Percentiles rank a stretch among this genome's conserved stretches.
Evolutionary conservation across 139 green algal genomes (phyloP).

Genomic region (Closterium sp.): DNA sequence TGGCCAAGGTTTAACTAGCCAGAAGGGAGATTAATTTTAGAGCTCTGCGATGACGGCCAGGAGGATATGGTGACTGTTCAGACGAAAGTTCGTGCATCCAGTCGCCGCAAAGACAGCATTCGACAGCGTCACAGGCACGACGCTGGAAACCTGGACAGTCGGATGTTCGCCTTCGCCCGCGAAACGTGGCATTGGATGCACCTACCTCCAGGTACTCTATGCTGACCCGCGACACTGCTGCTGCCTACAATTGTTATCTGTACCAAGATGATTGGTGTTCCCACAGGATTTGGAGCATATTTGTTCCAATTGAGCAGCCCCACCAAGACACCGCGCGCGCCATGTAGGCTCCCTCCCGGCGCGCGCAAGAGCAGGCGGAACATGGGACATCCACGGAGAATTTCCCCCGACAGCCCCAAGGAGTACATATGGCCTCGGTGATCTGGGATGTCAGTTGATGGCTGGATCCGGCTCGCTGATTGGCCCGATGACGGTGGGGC

Average conservation of each 20-base stretch:
- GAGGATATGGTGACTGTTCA: neutral
- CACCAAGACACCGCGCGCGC: no score
- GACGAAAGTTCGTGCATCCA: neutral
- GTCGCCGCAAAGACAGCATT: neutral
- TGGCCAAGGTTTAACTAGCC: neutral
- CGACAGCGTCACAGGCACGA: neutral
- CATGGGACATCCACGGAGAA: no score
- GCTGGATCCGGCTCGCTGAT: neutral
- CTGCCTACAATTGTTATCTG: no score
- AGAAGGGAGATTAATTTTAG: neutral
- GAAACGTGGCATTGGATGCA: neutral
- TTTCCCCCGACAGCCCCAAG: no score
- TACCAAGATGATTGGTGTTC: no score
- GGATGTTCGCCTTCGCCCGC: neutral
- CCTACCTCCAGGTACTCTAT: neutral
- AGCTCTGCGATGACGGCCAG: neutral
- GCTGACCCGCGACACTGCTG: no score
- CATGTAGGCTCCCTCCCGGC: no score
- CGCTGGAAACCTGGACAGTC: neutral
- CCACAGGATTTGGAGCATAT: no score
- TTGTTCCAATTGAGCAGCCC: no score
- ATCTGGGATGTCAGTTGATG: neutral
- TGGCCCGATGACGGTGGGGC: neutral
- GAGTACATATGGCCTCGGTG: no score
- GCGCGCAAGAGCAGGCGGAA: no score